Base-by-base conservation (phyloP, 108 stramenopile genomes). In the Chaetoceros muelleri region DNA sequence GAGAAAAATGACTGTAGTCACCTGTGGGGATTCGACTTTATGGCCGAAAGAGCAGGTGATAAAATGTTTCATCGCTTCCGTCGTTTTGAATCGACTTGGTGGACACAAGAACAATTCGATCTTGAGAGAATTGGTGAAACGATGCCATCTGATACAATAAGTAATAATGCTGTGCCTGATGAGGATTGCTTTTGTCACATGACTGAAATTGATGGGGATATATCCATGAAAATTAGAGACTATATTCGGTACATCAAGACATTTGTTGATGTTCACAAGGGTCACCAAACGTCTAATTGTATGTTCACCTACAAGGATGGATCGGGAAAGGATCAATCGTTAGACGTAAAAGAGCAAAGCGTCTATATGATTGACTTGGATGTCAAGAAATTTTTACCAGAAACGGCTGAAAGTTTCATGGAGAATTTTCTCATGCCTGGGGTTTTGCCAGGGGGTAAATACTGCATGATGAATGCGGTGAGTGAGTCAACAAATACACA, bases 381-480 rank as follows among this genome's bases (percentile, higher is more conserved):
- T 59, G 52, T 82, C 45, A 61, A 57, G 1, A 78, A 72, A 46
- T 21, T 78, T 19, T 58, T 82, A 5, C 84, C 88, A 1, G 28
- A 62, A 23, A 21, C 63, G 8, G 48, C 62, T 48, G 64, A 70
- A 13, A 65, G 84, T 30, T 84, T 86, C 31, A 40, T 34, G 24
- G 25, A 50, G 1, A 77, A 72, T 30, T 86, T 85, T 64, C 69
- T 75, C 54, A 49, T 86, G 47, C 65, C 71, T 3, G 67, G 54
- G 2, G 64, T 79, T 46, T 62, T 91, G 24, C 90, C 90, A 17
- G 90, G 90, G n/a, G 90, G 85, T 30, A 57, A 49, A 18, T 58
- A 71, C 55, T 91, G 90, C 52, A 79, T 87, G 82, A 91, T 91
- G 90, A 80, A 82, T 69, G 67, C 77, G 48, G 85, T 85, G 48